phyloP scores from a whole-genome alignment of 495 filamentous ascomycete species.

The Daldinia caldariorum region DNA sequence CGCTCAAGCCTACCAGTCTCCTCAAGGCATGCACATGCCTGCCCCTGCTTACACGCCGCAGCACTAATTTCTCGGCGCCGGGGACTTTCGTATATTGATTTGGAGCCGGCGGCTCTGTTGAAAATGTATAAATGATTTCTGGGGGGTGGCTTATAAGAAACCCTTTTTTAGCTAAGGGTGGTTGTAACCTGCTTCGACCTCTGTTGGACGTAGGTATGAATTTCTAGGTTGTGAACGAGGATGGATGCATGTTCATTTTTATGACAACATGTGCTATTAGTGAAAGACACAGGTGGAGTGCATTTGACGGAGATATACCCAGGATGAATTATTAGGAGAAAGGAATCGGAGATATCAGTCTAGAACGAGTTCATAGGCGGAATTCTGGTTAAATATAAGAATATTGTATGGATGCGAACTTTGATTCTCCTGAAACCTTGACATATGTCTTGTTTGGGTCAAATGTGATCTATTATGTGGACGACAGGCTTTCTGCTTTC shows the following conservation, averaged over 20 bases:
- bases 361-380: neutral
- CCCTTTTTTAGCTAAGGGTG: neutral
- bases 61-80: neutral
- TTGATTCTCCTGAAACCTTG: too few relatives aligned
- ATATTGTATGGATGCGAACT: neutral
- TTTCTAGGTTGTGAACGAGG: too few relatives aligned
- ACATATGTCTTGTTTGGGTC: too few relatives aligned
- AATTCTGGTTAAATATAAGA: neutral
- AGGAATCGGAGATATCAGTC: neutral
- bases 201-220: neutral
- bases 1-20: conserved; percentile 46
- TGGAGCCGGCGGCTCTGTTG: neutral
- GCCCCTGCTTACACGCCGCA: conserved; percentile 29
- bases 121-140: neutral
- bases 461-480: too few relatives aligned
- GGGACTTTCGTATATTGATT: neutral
- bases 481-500: too few relatives aligned
- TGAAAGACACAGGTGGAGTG: neutral
- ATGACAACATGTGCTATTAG: neutral
- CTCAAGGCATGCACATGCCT: conserved; percentile 46
- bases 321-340: conserved; percentile 11
- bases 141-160: neutral
- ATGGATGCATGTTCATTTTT: neutral
- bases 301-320: conserved; percentile 12
- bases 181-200: neutral